Evolutionary conservation across 2,329 filamentous ascomycete genomes (phyloP), one percentile per base, ranked within the genome.

Genomic region (Exophiala sp.): DNA sequence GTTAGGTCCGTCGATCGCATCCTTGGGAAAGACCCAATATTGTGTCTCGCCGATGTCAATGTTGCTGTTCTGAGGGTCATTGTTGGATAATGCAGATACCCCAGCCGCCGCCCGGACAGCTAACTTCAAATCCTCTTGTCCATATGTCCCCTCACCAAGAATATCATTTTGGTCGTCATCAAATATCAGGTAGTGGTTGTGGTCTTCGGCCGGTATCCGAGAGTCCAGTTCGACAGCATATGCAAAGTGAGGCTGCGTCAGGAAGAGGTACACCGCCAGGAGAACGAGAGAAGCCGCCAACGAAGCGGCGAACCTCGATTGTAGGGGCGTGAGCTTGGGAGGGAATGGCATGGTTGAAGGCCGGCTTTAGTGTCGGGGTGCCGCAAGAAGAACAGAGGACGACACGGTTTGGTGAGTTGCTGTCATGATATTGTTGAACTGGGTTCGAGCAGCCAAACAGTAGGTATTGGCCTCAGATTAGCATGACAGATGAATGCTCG

Each of bases 231-330:
- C 81, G 46, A 75, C 71, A 8, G 85, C 85, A 58, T 83, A 75
- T 39, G 80, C 84, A 57, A 82, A 76, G 46, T 73, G 73, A 14
- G 78, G 76, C 38, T 75, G 75, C 50, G 77, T 77, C 30, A 86
- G 72, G 21, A 79, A 66, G 50, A 85, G 69, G 63, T 81, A 85
- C 35, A 88, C 65, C 32, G 80, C 62, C 27, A 84, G 60, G 24
- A 86, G 66, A 43, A 85, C 63, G 23, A 79, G 68, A 24, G 80
- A 79, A 46, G 81, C 79, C 61, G 78, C 72, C 46, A 85, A 65
- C 50, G 83, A 86, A 61, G 82, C 81, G 64, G 79, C 78, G 63
- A 88, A 78, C 64, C 85, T 83, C 70, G 82, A 84, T 72, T 86
- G 86, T 59, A 86, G 72, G 62, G 78, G 81, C 65, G 78, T 82